phyloP scores from a whole-genome alignment of 129 eudicot genomes.

The Chrysanthemum seticuspe region DNA sequence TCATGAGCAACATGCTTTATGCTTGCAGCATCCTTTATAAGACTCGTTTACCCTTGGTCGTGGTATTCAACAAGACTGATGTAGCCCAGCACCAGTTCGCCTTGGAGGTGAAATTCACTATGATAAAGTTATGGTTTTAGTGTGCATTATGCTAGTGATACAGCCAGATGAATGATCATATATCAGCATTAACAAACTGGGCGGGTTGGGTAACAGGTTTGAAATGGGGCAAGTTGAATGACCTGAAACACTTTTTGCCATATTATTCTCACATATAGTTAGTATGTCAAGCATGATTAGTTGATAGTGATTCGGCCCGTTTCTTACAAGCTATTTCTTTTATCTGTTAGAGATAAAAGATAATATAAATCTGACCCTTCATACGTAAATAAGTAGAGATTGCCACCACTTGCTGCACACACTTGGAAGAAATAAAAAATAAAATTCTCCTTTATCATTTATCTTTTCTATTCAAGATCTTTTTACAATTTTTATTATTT shows the following conservation, averaged over 20 bases:
- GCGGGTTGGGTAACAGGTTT: no score
- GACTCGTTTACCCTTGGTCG: constrained; percentile 75
- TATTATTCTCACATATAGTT: neutral
- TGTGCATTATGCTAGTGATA: neutral
- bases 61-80: constrained; percentile 92
- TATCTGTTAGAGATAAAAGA: neutral
- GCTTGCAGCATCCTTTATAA: constrained; percentile 98
- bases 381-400: neutral
- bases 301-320: neutral
- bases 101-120: constrained; percentile 52
- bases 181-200: no score
- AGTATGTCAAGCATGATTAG: neutral
- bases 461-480: neutral
- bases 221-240: neutral
- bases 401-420: neutral
- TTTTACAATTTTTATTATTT: neutral
- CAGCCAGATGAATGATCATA: no score
- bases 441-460: neutral
- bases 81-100: constrained; percentile 94
- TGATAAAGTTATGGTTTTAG: neutral
- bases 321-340: no score
- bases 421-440: no score
- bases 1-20: constrained; percentile 98
- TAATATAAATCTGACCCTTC: neutral
- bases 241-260: neutral